phyloP scores from a whole-genome alignment of 495 filamentous ascomycete species.

The Lasiosphaeriaceae sp. region DNA sequence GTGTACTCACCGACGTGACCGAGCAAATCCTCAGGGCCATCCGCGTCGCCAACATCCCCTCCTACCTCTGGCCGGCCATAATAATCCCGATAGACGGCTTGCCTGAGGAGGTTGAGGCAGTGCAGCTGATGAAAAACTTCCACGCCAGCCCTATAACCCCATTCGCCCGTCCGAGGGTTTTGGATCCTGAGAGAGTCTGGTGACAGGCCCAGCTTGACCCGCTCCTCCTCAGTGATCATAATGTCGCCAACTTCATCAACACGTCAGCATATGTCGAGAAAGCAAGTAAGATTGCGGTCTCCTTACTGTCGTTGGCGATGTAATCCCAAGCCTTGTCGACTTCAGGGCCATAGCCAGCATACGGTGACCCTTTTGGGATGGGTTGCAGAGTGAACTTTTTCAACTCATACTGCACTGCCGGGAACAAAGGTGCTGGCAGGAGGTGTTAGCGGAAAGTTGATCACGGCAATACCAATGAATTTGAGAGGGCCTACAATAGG shows the following conservation, averaged over 20 bases:
- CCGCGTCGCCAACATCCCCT: slow-evolving; percentile 28
- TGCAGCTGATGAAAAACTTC: slow-evolving; percentile 57
- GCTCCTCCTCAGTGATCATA: slow-evolving; percentile 47
- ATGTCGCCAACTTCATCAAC: slow-evolving; percentile 40
- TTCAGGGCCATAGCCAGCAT: slow-evolving; percentile 39
- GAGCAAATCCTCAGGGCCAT: slow-evolving; percentile 22
- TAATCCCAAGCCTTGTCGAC: slow-evolving; percentile 44
- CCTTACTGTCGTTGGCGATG: slow-evolving; percentile 40
- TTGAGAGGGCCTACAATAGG: slow-evolving; percentile 28
- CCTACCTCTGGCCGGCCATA: slow-evolving; percentile 40
- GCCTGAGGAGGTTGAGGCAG: slow-evolving; percentile 50
- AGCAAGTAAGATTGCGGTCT: slow-evolving; percentile 1
- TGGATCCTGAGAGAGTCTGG: slow-evolving; percentile 44
- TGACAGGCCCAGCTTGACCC: slow-evolving; percentile 41
- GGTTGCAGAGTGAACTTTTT: slow-evolving; percentile 41
- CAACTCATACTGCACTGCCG: slow-evolving; percentile 42
- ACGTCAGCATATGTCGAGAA: background rate
- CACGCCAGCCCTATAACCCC: slow-evolving; percentile 49
- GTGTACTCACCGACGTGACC: slow-evolving; percentile 24
- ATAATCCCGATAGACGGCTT: slow-evolving; percentile 45
- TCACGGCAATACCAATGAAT: background rate
- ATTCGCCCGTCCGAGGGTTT: slow-evolving; percentile 45
- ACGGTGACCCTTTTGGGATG: slow-evolving; percentile 34
- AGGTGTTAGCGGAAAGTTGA: slow-evolving; percentile 13
- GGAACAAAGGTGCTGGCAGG: slow-evolving; percentile 37